Evolutionary conservation across 192 early-diverging fungal species (phyloP).

Genomic region (Coemansia sp.): DNA sequence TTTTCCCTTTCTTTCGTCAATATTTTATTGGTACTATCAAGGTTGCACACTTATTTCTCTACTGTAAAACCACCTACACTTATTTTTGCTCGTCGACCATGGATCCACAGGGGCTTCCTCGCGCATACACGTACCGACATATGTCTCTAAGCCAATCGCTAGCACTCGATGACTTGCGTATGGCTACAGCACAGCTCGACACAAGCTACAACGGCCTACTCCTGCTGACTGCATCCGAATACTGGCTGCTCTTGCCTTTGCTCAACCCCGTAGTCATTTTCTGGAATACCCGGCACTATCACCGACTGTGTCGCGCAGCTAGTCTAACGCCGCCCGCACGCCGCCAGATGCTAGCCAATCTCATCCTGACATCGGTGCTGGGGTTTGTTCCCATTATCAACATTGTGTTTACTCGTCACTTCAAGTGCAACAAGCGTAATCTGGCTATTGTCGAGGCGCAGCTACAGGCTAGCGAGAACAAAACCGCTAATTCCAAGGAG

Average conservation of each 20-base stretch:
- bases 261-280: constrained; percentile 37
- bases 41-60: neutral
- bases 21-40: neutral
- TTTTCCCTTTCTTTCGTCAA: neutral
- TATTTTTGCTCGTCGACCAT: neutral
- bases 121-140: constrained; percentile 26
- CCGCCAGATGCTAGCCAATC: constrained; percentile 21
- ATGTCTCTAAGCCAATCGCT: constrained; percentile 16
- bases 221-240: constrained; percentile 29
- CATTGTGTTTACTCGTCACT: constrained; percentile 31
- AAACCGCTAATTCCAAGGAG: constrained; percentile 3
- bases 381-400: constrained; percentile 42
- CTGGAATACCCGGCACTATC: constrained; percentile 22
- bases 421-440: constrained; percentile 47
- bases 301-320: constrained; percentile 11
- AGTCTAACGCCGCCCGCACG: constrained; percentile 1
- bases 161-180: constrained; percentile 14
- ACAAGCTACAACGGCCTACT: constrained; percentile 20
- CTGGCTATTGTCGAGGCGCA: constrained; percentile 23
- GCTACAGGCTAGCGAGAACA: constrained; percentile 25
- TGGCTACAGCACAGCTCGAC: constrained; percentile 17
- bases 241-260: constrained; percentile 35
- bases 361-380: constrained; percentile 16
- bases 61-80: neutral
- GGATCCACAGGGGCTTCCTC: constrained; percentile 1